Conservation (phyloP, 23 red algal genomes). For the Gracilaria gracilis region DNA sequence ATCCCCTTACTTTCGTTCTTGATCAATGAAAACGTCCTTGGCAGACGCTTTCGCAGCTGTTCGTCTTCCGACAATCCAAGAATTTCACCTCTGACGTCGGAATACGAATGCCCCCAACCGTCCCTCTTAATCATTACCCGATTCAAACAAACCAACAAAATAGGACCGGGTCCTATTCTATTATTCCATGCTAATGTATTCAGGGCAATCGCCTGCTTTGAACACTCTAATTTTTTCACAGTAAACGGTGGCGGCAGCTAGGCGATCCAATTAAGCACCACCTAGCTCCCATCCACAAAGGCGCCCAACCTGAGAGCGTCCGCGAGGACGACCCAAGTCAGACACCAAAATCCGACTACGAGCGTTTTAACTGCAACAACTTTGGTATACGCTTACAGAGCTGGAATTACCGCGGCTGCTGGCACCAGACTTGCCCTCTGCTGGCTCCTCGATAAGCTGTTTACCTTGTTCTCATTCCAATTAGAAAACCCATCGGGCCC, state of each 20-base stretch:
- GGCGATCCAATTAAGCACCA: constrained; percentile 1
- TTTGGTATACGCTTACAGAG: constrained; percentile 52
- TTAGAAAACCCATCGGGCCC: constrained; percentile 26
- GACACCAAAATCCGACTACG: constrained; percentile 39
- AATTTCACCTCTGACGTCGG: constrained; percentile 83
- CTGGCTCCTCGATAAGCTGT: constrained; percentile 44
- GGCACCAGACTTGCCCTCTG: constrained; percentile 41
- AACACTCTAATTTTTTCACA: constrained; percentile 67
- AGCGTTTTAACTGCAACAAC: constrained; percentile 51
- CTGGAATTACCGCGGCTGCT: constrained; percentile 54
- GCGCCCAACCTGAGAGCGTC: neutral
- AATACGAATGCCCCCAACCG: constrained; percentile 83
- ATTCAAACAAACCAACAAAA: constrained; percentile 74
- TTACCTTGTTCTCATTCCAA: constrained; percentile 69
- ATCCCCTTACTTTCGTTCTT: too few relatives aligned
- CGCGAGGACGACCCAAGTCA: constrained; percentile 9
- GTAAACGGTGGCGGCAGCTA: constrained; percentile 19
- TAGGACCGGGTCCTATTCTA: constrained; percentile 50
- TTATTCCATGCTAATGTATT: constrained; percentile 72
- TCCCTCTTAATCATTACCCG: constrained; percentile 81
- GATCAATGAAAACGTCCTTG: too few relatives aligned
- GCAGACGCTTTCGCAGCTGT: too few relatives aligned
- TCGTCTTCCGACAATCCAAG: too few relatives aligned
- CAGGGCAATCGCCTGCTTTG: constrained; percentile 37
- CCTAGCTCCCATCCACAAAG: neutral